A percentile compares a stretch with the other conserved stretches of the same genome.
Evolutionary conservation across 2,329 filamentous ascomycete species (phyloP).

Genomic region (Lachnellula arida): DNA sequence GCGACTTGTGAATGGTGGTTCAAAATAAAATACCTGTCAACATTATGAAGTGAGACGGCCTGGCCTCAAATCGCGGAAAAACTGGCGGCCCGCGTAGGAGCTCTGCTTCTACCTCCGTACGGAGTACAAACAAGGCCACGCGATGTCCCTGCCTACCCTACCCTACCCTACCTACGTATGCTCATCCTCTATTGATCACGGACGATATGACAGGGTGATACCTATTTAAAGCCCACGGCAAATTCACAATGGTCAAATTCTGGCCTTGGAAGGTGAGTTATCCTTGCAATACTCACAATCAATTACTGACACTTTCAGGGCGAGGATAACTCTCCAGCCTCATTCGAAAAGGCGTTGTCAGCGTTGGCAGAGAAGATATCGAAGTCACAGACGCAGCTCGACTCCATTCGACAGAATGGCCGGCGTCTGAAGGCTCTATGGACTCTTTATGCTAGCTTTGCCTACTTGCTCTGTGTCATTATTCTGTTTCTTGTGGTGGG

Average conservation of each 20-base stretch:
- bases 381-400: conserved; percentile 66
- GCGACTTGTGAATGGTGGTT: not conserved
- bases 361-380: conserved; percentile 78
- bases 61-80: not conserved
- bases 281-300: conserved; percentile 11
- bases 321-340: conserved; percentile 76
- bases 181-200: not conserved
- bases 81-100: not conserved
- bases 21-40: conserved; percentile 7
- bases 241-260: conserved; percentile 65
- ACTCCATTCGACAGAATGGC: conserved; percentile 64
- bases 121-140: not conserved
- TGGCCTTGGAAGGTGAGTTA: conserved; percentile 75
- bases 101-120: not conserved
- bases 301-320: conserved; percentile 45
- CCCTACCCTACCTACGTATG: not conserved
- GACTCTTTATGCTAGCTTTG: conserved; percentile 87
- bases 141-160: not conserved
- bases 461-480: conserved; percentile 81
- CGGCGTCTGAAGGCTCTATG: conserved; percentile 78
- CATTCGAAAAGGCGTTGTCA: conserved; percentile 88
- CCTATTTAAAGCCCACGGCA: not conserved
- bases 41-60: not conserved
- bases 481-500: conserved; percentile 82
- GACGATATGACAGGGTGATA: conserved; percentile 19